Percentiles rank a stretch among this genome's conserved stretches.
These are phyloP conservation scores for Pseudogymnoascus sp. DNA, from an alignment of 2,329 filamentous ascomycete species.

Conservation along the genomic window DNA sequence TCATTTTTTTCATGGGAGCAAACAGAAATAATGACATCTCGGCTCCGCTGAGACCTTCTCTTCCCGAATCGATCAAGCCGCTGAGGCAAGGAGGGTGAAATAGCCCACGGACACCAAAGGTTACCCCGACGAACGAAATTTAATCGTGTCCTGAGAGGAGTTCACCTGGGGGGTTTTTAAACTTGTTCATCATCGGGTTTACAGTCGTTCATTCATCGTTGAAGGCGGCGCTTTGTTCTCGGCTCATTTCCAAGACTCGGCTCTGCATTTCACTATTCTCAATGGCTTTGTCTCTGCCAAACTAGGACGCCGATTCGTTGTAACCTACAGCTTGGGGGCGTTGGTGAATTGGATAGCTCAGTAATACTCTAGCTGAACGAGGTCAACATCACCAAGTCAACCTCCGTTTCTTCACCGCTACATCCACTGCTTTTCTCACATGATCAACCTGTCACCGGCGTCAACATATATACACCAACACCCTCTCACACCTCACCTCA, in stretches of 20 bases:
- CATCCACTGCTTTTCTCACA: not conserved
- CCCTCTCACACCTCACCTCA: not conserved
- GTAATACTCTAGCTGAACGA: not conserved
- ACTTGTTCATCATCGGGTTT: not conserved
- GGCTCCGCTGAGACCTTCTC: not conserved
- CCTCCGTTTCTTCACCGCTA: not conserved
- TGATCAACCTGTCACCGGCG: not conserved
- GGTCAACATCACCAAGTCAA: not conserved
- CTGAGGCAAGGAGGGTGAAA: not conserved
- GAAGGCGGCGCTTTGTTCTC: not conserved
- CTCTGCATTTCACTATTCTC: not conserved
- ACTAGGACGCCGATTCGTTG: not conserved
- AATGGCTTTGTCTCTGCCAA: not conserved
- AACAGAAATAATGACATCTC: not conserved
- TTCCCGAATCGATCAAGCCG: not conserved
- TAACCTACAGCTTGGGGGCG: not conserved
- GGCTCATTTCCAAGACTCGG: not conserved
- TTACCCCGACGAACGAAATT: not conserved
- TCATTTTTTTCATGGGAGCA: constrained; percentile 1
- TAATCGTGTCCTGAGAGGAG: not conserved
- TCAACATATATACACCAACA: not conserved
- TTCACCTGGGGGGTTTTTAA: not conserved
- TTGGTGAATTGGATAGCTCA: not conserved
- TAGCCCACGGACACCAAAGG: not conserved
- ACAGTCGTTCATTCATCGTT: not conserved